Conservation (phyloP, 768 basidiomycete species). For the Daedaleopsis nitida region DNA sequence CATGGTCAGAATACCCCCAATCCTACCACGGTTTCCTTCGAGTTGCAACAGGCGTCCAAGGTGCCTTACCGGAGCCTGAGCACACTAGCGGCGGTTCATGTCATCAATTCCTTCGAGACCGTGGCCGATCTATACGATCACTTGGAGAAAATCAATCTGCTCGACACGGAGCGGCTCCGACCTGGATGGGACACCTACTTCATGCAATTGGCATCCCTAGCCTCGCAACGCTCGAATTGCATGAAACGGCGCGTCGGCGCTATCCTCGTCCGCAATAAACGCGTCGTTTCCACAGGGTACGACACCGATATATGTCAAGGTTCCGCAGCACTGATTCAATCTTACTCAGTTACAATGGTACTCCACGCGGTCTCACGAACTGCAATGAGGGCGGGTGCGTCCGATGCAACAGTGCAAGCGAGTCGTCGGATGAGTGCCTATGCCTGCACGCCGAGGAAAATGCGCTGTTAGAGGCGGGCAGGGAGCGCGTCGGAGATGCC, state of each 20-base stretch:
- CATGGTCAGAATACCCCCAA: not conserved
- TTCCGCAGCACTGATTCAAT: conserved; percentile 7
- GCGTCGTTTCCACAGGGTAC: conserved; percentile 80
- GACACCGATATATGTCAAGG: conserved; percentile 15
- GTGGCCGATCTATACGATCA: conserved; percentile 58
- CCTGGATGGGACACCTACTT: conserved; percentile 97
- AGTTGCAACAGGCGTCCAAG: not conserved
- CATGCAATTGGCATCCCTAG: conserved; percentile 92
- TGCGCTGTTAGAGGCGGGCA: conserved; percentile 89
- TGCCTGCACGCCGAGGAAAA: conserved; percentile 99
- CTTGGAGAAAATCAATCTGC: conserved; percentile 68
- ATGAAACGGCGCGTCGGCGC: conserved; percentile 98
- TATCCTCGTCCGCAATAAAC: conserved; percentile 82
- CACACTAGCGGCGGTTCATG: conserved; percentile 59
- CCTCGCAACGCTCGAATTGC: conserved; percentile 89
- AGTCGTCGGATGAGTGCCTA: conserved; percentile 74
- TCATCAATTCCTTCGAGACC: conserved; percentile 65
- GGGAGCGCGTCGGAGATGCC: conserved; percentile 81
- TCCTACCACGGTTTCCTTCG: not conserved
- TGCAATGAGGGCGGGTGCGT: conserved; percentile 92
- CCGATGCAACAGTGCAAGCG: conserved; percentile 66
- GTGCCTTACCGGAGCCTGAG: conserved; percentile 28
- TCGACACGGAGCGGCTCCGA: conserved; percentile 73
- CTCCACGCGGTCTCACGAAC: conserved; percentile 85
- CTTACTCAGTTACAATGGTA: conserved; percentile 84